Evolutionary conservation across 352 stramenopile genomes (phyloP).

Genomic region (Globisporangium nagaii): DNA sequence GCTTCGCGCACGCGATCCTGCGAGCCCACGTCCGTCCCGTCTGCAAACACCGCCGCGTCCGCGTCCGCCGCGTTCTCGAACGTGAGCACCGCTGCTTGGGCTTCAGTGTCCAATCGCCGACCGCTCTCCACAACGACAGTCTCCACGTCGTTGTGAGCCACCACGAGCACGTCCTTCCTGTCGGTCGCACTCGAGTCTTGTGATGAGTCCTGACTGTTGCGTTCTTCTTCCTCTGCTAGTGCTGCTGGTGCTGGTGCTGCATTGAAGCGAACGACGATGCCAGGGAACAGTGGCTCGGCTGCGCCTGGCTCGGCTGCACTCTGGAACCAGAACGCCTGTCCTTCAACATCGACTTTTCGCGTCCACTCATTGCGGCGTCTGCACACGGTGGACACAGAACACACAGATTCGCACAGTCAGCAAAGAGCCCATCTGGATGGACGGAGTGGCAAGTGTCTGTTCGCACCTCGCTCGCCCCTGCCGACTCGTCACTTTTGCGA

Average conservation of each 20-base stretch:
- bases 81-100: neutral
- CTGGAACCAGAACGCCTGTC: neutral
- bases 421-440: no score
- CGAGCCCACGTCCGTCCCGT: neutral
- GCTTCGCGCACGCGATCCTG: conserved; percentile 11
- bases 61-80: neutral
- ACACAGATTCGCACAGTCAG: no score
- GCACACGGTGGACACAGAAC: no score
- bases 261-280: conserved; percentile 3
- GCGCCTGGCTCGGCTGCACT: neutral
- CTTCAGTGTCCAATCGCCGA: neutral
- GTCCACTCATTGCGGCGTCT: conserved; percentile 4
- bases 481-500: neutral
- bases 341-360: conserved; percentile 2
- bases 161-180: neutral
- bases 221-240: neutral
- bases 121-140: neutral
- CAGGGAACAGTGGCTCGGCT: neutral
- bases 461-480: neutral
- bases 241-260: no score
- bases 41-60: neutral
- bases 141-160: neutral
- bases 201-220: neutral
- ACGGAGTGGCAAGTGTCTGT: no score
- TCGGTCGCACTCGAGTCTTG: neutral